Percentiles rank a stretch among this genome's conserved stretches.
Conservation (phyloP, 441 rosid genomes). For the Mallotus repandus region DNA sequence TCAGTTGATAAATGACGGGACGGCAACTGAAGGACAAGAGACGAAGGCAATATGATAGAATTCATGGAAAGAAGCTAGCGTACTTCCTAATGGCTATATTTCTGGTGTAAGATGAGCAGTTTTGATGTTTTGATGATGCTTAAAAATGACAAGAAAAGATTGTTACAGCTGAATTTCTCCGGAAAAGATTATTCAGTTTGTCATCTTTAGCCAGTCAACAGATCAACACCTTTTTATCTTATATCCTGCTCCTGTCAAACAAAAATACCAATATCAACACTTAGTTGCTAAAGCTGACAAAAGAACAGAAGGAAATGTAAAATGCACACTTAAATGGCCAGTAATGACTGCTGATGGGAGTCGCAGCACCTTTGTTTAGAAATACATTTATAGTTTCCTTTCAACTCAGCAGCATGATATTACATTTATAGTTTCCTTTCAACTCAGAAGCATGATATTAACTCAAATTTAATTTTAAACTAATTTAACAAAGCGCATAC, state of each 20-base stretch:
- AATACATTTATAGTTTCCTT: background rate
- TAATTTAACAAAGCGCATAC: background rate
- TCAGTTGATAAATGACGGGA: slow-evolving; percentile 23
- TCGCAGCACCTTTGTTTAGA: background rate
- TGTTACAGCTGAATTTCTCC: background rate
- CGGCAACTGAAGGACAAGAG: slow-evolving; percentile 31
- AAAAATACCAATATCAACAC: background rate
- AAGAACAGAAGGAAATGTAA: background rate
- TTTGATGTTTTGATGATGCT: background rate
- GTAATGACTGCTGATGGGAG: background rate
- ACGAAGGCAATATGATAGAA: slow-evolving; percentile 33
- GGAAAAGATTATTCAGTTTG: background rate
- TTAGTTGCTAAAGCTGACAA: background rate
- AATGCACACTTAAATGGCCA: background rate
- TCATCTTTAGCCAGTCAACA: background rate
- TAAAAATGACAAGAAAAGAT: slow-evolving; percentile 7
- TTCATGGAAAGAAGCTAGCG: slow-evolving; percentile 33
- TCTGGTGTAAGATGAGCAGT: slow-evolving; percentile 12
- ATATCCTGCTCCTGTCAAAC: slow-evolving; percentile 12
- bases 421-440: background rate
- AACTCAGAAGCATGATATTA: background rate
- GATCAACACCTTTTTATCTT: background rate
- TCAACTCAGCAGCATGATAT: background rate
- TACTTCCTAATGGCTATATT: slow-evolving; percentile 9
- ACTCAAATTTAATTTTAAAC: background rate